phyloP scores from a whole-genome alignment of 768 basidiomycete species.

The Auriscalpium microsporum region DNA sequence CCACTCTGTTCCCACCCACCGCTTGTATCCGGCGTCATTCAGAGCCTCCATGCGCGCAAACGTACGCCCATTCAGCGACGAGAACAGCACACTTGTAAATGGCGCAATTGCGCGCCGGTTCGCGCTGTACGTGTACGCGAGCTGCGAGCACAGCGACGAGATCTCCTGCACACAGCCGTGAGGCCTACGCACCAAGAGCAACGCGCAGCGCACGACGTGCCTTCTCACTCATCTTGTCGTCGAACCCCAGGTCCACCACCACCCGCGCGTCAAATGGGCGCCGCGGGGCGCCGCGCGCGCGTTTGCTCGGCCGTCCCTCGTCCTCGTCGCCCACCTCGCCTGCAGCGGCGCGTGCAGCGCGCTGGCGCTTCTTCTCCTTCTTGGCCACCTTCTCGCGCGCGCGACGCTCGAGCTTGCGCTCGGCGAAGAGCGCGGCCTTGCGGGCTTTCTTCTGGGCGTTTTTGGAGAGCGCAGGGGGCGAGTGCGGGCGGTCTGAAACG shows the following conservation, averaged over 20 bases:
- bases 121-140: constrained; percentile 85
- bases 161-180: constrained; percentile 57
- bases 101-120: constrained; percentile 69
- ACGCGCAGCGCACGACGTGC: constrained; percentile 35
- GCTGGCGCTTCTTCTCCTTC: constrained; percentile 61
- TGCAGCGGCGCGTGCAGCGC: constrained; percentile 52
- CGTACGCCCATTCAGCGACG: constrained; percentile 71
- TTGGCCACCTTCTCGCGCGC: constrained; percentile 69
- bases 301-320: constrained; percentile 26
- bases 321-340: constrained; percentile 47
- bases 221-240: constrained; percentile 89
- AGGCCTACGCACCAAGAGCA: not conserved
- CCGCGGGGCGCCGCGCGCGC: constrained; percentile 20
- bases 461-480: constrained; percentile 47
- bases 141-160: constrained; percentile 78
- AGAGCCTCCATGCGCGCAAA: constrained; percentile 54
- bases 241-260: constrained; percentile 85
- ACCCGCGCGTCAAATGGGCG: constrained; percentile 46
- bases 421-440: constrained; percentile 58
- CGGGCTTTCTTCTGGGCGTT: constrained; percentile 70
- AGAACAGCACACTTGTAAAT: constrained; percentile 67
- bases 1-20: constrained; percentile 83
- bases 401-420: constrained; percentile 63
- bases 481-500: too few species aligned
- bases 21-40: constrained; percentile 58